phyloP scores from a whole-genome alignment of 1,284 basidiomycete species.

The Trichosporon coremiiforme region DNA sequence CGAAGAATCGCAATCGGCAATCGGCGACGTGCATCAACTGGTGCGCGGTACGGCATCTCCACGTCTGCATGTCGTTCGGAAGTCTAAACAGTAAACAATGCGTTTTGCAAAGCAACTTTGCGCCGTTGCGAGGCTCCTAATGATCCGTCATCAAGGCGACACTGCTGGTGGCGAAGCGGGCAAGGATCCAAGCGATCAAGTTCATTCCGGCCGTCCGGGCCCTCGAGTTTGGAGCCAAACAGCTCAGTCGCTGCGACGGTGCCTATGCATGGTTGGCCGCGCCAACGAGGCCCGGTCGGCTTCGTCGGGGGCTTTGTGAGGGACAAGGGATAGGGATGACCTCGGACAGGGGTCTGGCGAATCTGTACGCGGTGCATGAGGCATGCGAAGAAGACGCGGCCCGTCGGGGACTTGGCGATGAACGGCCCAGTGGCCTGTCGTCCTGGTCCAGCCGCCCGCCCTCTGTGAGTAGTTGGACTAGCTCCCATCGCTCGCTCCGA shows the following conservation, averaged over 20 bases:
- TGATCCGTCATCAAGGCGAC: not conserved
- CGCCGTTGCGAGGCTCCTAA: too few species aligned
- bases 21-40: not conserved
- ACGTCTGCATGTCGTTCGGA: not conserved
- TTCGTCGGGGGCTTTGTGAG: not conserved
- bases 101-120: not conserved
- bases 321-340: not conserved
- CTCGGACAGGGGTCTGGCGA: not conserved
- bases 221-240: too few species aligned
- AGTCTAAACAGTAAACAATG: not conserved
- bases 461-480: too few species aligned
- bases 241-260: not conserved
- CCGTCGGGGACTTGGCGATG: not conserved
- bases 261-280: not conserved
- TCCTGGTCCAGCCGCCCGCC: too few species aligned
- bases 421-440: not conserved
- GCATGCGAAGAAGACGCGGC: constrained; percentile 1
- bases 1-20: not conserved
- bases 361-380: not conserved
- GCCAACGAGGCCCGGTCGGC: not conserved
- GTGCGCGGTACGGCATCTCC: not conserved
- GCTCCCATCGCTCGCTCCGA: too few species aligned
- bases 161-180: not conserved
- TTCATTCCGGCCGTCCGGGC: too few species aligned
- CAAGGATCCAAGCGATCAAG: not conserved